Conservation (phyloP, 805 yeast species). For the Pichia eremophila region DNA sequence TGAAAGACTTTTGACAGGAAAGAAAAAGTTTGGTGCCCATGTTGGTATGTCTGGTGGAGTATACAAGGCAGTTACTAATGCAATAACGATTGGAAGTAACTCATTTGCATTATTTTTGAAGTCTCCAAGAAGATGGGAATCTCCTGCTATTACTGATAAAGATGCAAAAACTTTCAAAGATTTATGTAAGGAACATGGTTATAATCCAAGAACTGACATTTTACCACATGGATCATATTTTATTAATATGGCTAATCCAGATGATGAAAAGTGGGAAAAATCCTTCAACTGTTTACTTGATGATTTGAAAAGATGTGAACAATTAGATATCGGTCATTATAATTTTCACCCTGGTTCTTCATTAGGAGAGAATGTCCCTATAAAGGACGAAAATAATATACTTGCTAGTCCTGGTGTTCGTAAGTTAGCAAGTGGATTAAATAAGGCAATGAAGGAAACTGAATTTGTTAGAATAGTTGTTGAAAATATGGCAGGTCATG, state of each 20-base stretch:
- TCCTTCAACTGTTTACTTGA: conserved; percentile 75
- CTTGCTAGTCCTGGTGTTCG: conserved; percentile 5
- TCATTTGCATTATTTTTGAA: conserved; percentile 87
- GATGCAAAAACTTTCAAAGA: conserved; percentile 60
- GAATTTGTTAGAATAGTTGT: conserved; percentile 75
- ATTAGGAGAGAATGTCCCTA: conserved; percentile 53
- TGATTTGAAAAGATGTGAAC: conserved; percentile 82
- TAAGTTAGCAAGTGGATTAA: conserved; percentile 72
- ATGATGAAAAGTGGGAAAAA: conserved; percentile 63
- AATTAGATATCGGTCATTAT: conserved; percentile 72
- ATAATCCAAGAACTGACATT: conserved; percentile 67
- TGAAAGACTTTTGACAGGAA: conserved; percentile 8
- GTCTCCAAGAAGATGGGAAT: conserved; percentile 85
- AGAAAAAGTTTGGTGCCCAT: conserved; percentile 77
- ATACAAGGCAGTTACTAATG: conserved; percentile 26
- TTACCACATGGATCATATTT: conserved; percentile 94
- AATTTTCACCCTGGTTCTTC: conserved; percentile 94
- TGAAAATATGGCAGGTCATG: conserved; percentile 98
- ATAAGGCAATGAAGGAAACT: conserved; percentile 67
- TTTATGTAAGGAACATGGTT: conserved; percentile 53
- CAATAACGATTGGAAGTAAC: conserved; percentile 48
- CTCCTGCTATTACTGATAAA: conserved; percentile 61
- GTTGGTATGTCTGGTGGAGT: conserved; percentile 74
- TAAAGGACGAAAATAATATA: conserved; percentile 36
- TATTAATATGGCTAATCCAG: conserved; percentile 89